Conservation (phyloP, 2,329 filamentous ascomycete genomes). For the Thermothelomyces thermophilus region DNA sequence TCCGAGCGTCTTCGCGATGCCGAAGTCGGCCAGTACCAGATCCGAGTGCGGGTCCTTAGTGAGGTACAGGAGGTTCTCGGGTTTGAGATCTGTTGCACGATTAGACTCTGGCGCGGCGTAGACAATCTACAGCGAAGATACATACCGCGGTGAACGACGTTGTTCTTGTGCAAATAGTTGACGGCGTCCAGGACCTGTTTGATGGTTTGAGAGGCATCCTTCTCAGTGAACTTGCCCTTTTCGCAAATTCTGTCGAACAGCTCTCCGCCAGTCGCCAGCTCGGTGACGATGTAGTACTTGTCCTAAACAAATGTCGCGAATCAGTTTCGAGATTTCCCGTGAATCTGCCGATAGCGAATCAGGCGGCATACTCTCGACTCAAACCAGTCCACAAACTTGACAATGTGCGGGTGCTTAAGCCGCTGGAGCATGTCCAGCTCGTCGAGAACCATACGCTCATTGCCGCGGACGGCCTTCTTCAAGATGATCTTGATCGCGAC, state of each 20-base stretch:
- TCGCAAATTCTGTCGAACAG: conserved; percentile 98
- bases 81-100: conserved; percentile 71
- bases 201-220: conserved; percentile 93
- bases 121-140: not conserved
- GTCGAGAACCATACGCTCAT: conserved; percentile 98
- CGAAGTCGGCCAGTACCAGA: conserved; percentile 92
- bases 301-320: conserved; percentile 50
- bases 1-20: conserved; percentile 97
- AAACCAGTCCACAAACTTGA: conserved; percentile 97
- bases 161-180: conserved; percentile 87
- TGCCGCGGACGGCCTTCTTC: conserved; percentile 98
- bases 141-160: conserved; percentile 90
- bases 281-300: conserved; percentile 99
- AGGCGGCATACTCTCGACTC: conserved; percentile 74
- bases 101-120: not conserved
- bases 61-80: conserved; percentile 93
- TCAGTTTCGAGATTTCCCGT: not conserved
- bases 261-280: conserved; percentile 91
- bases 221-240: conserved; percentile 96
- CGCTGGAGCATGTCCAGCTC: conserved; percentile 90
- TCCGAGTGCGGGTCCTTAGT: conserved; percentile 71
- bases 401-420: conserved; percentile 90
- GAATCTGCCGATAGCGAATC: not conserved
- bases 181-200: conserved; percentile 89
- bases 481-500: conserved; percentile 98